A percentile compares a stretch with the other conserved stretches of the same genome.
phyloP scores from a whole-genome alignment of 768 basidiomycete genomes.

The Sarcodon aspratus region DNA sequence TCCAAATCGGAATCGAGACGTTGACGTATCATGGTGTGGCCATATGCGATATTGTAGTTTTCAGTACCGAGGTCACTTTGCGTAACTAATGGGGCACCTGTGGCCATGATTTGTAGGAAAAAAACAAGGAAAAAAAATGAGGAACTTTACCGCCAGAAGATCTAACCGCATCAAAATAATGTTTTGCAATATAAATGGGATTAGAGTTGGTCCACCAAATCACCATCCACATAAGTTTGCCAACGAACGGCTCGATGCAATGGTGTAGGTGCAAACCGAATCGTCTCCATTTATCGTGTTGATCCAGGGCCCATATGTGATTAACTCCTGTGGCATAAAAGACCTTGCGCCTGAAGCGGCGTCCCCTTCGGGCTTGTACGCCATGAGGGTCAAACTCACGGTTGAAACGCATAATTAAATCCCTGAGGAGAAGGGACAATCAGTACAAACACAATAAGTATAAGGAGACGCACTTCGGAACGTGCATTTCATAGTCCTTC shows the following conservation, averaged over 20 bases:
- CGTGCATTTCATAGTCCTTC: neutral
- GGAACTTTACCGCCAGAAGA: neutral
- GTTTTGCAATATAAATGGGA: conserved; percentile 3
- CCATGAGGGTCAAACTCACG: neutral
- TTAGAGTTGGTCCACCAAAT: conserved; percentile 13
- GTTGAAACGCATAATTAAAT: neutral
- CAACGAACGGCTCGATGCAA: conserved; percentile 5
- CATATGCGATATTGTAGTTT: conserved; percentile 34
- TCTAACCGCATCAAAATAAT: conserved; percentile 4
- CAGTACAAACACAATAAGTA: neutral
- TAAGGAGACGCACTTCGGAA: neutral
- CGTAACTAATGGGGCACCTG: conserved; percentile 26
- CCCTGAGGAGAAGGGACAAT: neutral
- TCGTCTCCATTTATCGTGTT: conserved; percentile 12
- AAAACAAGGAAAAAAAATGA: neutral
- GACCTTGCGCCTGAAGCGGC: neutral
- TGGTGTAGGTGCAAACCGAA: conserved; percentile 9
- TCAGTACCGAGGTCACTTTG: conserved; percentile 33
- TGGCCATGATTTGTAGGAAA: neutral
- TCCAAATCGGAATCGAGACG: conserved; percentile 22
- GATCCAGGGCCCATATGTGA: conserved; percentile 12
- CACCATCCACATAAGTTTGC: conserved; percentile 8
- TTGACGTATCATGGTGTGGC: conserved; percentile 28
- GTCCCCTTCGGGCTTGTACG: neutral
- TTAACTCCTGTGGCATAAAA: conserved; percentile 10